Base-by-base conservation (phyloP, 257 asterid genomes). In the Eustoma russellianum region DNA sequence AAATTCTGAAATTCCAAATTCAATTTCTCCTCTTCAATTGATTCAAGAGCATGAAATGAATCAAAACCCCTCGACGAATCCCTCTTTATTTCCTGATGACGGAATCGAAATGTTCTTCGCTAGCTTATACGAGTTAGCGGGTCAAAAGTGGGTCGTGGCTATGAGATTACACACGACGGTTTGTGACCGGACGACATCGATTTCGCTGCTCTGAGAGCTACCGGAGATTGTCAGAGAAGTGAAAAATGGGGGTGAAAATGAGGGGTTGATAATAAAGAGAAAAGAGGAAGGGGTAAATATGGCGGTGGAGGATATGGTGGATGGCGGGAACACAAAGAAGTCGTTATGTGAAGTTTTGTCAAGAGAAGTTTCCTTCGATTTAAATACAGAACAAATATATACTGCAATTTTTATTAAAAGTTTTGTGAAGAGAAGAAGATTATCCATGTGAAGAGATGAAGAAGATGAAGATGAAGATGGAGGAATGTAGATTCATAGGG, bases 131-230 rank as follows among this genome's bases (percentile, higher is more conserved):
- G 70, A 68, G 0, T 15, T 75, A 17, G 55, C 81, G 1, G 82
- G 57, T 0, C 5, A 57, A 5, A 63, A 63, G 47, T 64, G 67
- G 17, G 67, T 69, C 30, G 50, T 76, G 41, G 77, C 76, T 4
- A 24, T 86, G 3, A 63, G 85, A 67, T 64, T 83, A 41, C 93
- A 83, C 41, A 65, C 90, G 1, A 65, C 72, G n/a, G 63, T 73
- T 17, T 86, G 95, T 67, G 93, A 86, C 70, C 67, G 90, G 46
- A 76, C 90, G 45, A 86, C 95, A 43, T 93, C 79, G 5, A 82
- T 67, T 46, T 55, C 87, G 15, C 17, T 83, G 70, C 83, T 86
- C 5, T 53, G 71, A 69, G 95, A 80, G 59, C 63, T 86, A 52
- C 64, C 80, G 88, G 90, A 76, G 67, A 33, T 72, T 33, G 72